These are phyloP conservation scores for Boletus reticuloceps DNA, from an alignment of 768 basidiomycete species.

Conservation along the genomic window DNA sequence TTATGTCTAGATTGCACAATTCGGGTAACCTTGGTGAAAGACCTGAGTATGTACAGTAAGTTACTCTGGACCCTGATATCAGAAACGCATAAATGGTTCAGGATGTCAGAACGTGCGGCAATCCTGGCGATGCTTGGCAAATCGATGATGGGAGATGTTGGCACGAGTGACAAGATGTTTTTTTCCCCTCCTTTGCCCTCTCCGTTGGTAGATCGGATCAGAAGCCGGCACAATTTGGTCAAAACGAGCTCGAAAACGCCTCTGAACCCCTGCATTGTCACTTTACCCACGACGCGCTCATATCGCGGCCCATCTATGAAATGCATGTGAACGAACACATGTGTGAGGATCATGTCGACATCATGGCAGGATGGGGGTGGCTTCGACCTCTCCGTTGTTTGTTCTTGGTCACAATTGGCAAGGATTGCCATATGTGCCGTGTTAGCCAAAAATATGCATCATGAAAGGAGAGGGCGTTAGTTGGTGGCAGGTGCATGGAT, in stretches of 20 bases:
- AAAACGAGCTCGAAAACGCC: constrained; percentile 25
- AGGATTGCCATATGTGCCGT: too few relatives aligned
- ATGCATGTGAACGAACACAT: constrained; percentile 5
- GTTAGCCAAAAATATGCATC: background rate
- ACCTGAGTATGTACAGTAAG: too few relatives aligned
- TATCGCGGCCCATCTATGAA: constrained; percentile 25
- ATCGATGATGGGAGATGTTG: too few relatives aligned
- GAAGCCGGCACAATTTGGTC: constrained; percentile 27
- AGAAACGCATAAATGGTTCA: constrained; percentile 1
- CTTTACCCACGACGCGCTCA: constrained; percentile 23
- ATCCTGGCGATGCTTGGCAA: constrained; percentile 2
- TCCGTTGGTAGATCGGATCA: constrained; percentile 20
- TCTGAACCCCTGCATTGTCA: background rate
- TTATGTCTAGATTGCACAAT: constrained; percentile 15
- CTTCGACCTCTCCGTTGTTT: background rate
- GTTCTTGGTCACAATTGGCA: background rate
- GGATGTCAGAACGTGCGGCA: background rate
- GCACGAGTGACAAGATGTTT: too few relatives aligned
- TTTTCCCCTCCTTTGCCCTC: too few relatives aligned
- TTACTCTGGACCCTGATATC: constrained; percentile 3
- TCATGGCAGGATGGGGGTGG: background rate
- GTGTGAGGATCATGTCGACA: background rate
- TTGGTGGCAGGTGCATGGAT: too few relatives aligned
- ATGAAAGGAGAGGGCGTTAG: background rate
- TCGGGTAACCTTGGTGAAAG: background rate